Conservation (phyloP, 1,139 yeast genomes). For the Debaryomyces sp. region DNA sequence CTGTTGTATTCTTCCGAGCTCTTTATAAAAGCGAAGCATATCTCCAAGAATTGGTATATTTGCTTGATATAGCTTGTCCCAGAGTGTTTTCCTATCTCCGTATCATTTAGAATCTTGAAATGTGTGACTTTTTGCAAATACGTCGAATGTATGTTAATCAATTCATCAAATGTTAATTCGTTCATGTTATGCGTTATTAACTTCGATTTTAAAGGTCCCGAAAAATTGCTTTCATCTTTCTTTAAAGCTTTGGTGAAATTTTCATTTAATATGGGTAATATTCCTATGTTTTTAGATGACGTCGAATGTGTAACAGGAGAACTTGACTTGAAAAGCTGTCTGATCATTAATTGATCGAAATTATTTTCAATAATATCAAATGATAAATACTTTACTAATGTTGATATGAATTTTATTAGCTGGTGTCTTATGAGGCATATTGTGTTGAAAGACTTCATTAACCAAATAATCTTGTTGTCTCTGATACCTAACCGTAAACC, state of each 20-base stretch:
- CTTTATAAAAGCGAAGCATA: constrained; percentile 45
- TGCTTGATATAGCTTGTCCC: constrained; percentile 47
- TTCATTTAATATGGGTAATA: constrained; percentile 7
- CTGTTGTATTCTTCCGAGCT: constrained; percentile 48
- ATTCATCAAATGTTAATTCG: constrained; percentile 49
- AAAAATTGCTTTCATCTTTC: background rate
- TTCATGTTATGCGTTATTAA: constrained; percentile 20
- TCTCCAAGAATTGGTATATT: constrained; percentile 45
- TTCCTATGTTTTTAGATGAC: background rate
- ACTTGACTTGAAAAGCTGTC: constrained; percentile 21
- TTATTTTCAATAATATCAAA: constrained; percentile 52
- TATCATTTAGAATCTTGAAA: constrained; percentile 41
- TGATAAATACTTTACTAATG: constrained; percentile 46
- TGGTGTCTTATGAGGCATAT: constrained; percentile 50
- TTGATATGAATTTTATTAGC: constrained; percentile 47
- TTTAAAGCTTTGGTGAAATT: constrained; percentile 4
- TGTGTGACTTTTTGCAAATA: constrained; percentile 43
- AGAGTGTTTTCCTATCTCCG: constrained; percentile 40
- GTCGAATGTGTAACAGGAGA: background rate
- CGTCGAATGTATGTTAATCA: constrained; percentile 41
- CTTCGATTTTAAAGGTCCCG: background rate
- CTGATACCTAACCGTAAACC: constrained; percentile 16
- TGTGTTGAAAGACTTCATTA: constrained; percentile 37
- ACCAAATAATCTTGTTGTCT: constrained; percentile 29
- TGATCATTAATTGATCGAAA: constrained; percentile 31